A percentile compares a stretch with the other conserved stretches of the same genome.
Conservation (phyloP, 2,329 filamentous ascomycete genomes). For the Neofusicoccum parvum region DNA sequence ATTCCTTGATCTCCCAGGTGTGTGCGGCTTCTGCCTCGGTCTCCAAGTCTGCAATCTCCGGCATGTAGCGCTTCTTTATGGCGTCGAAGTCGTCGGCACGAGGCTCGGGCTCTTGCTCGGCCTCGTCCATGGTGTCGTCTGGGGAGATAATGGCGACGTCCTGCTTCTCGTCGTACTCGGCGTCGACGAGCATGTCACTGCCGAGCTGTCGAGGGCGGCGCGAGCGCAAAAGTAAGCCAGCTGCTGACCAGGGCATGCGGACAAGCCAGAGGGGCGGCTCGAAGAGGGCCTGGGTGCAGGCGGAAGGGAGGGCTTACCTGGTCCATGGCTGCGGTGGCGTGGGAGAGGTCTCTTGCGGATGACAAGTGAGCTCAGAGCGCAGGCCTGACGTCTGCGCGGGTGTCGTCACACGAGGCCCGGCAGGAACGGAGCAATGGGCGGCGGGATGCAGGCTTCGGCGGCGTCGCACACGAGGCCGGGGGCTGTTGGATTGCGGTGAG, state of each 20-base stretch:
- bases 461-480: constrained; percentile 14
- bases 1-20: constrained; percentile 88
- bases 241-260: constrained; percentile 1
- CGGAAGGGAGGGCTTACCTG: constrained; percentile 35
- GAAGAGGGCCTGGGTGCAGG: constrained; percentile 24
- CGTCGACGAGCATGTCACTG: constrained; percentile 65
- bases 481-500: not conserved
- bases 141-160: constrained; percentile 65
- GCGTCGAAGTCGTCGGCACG: constrained; percentile 70
- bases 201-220: constrained; percentile 50
- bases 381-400: constrained; percentile 9
- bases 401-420: constrained; percentile 6
- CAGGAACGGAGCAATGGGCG: constrained; percentile 12
- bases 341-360: constrained; percentile 16
- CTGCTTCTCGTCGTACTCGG: constrained; percentile 64
- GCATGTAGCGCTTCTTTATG: constrained; percentile 80
- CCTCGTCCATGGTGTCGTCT: constrained; percentile 59
- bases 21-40: constrained; percentile 72
- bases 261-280: not conserved
- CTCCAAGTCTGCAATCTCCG: constrained; percentile 76
- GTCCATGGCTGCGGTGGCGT: constrained; percentile 35
- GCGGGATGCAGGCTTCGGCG: not conserved
- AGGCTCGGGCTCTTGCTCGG: constrained; percentile 55
- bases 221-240: constrained; percentile 15
- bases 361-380: constrained; percentile 1